Base-by-base conservation (phyloP, 139 green algal genomes). In the Ettlia oleoabundans region DNA sequence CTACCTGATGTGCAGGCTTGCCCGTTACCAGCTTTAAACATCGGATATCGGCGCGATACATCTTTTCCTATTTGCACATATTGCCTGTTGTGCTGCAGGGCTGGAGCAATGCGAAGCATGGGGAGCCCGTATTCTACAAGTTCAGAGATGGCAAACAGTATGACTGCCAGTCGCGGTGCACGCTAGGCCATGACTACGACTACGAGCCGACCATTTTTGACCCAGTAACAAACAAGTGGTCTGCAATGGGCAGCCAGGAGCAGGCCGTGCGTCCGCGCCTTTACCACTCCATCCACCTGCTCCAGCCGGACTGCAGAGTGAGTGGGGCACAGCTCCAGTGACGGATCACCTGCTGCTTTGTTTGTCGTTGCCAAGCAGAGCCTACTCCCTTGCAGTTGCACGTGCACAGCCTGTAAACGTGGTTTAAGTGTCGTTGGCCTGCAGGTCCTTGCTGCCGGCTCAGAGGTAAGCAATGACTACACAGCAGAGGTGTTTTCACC, bases 401-500 rank as follows among this genome's bases (percentile, higher is more conserved):
- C n/a, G n/a, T n/a, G n/a, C n/a, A n/a, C n/a, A n/a, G n/a, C n/a
- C n/a, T n/a, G n/a, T n/a, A n/a, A n/a, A n/a, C n/a, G n/a, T n/a
- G n/a, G n/a, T n/a, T n/a, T n/a, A n/a, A n/a, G n/a, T n/a, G n/a
- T n/a, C n/a, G n/a, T n/a, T n/a, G n/a, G n/a, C n/a, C 55, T 65
- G 55, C 51, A 79, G 72, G 72, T 67, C 30, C 32, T 67, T 35
- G 3, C 47, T 2, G 33, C 52, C 22, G 51, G 72, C 52, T 51
- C 52, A 8, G 72, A 79, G 33, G 72, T 79, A 9, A 53, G 51
- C 22, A 51, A 63, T 15, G 72, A 79, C 72, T 13, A 52, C 6
- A 79, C 72, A 22, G 72, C 72, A 15, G 72, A 79, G 51, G 21
- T 79, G 2, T 79, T 30, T 21, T 66, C 51, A 33, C 72, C 72